phyloP scores from a whole-genome alignment of 306 rosid genomes.

The Castanea mollissima region DNA sequence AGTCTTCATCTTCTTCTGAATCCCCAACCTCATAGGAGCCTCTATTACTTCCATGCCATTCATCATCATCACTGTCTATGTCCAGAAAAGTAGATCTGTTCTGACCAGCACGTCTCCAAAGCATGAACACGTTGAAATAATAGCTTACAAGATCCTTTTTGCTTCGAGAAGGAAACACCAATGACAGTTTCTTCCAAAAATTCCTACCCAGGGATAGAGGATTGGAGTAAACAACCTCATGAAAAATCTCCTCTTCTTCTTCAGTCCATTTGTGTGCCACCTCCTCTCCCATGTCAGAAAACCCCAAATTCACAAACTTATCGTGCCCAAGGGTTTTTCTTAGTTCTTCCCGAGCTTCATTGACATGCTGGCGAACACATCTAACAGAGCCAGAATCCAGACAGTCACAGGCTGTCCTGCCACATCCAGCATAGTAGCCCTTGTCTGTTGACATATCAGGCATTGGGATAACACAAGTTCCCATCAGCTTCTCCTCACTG shows the following conservation, averaged over 20 bases:
- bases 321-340: conserved; percentile 39
- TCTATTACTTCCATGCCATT: conserved; percentile 36
- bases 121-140: conserved; percentile 59
- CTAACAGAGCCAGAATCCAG: conserved; percentile 39
- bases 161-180: conserved; percentile 38
- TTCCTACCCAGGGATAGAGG: conserved; percentile 47
- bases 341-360: conserved; percentile 39
- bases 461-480: conserved; percentile 39
- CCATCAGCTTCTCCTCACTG: conserved; percentile 42
- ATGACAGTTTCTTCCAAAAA: conserved; percentile 52
- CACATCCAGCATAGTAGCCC: conserved; percentile 23
- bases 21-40: conserved; percentile 14
- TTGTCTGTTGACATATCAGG: conserved; percentile 11
- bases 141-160: conserved; percentile 45
- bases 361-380: conserved; percentile 48
- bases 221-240: conserved; percentile 47
- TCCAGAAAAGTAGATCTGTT: conserved; percentile 42
- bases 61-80: conserved; percentile 65
- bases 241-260: conserved; percentile 47
- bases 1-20: conserved; percentile 50
- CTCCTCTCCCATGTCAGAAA: conserved; percentile 52
- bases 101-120: conserved; percentile 46
- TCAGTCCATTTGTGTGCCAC: conserved; percentile 47
- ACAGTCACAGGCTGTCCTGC: conserved; percentile 40
- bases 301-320: conserved; percentile 48